Base-by-base conservation (phyloP, 176 grass and related monocot species). In the Bromus sterilis region DNA sequence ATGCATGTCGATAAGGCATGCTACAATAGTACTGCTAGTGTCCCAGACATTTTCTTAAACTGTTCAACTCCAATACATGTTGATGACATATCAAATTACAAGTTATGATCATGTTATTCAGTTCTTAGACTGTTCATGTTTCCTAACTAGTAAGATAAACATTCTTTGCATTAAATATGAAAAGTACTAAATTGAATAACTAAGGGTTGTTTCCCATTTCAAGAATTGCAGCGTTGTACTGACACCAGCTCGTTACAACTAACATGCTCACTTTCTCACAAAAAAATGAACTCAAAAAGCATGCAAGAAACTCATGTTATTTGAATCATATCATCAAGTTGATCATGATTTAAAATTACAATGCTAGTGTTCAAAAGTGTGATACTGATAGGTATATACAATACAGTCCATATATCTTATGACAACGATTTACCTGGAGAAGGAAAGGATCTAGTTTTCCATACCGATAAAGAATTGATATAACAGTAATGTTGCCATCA, bases 391-490 rank as follows among this genome's bases (percentile, higher is more conserved):
- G 9, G n/a, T n/a, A n/a, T n/a, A n/a, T 21, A 51, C 18, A 30
- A 63, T 9, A 0, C 1, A 20, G 9, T 24, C 25, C 7, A 29
- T 20, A 1, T 43, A 2, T 56, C 24, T 25, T 63, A 51, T 37
- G 21, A 51, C 24, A 41, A 71, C 9, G 7, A 35, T 51, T 89
- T 85, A 97, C 94, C 87, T 92, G 86, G 48, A 77, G 58, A 79
- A 94, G 85, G 25, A 92, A 97, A 73, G 83, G 77, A 74, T 94
- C 94, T 16, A 29, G 64, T 62, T 59, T 80, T 18, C 94, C 89
- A 2, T 92, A 80, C 39, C 63, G 72, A 80, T 94, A 94, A 43
- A 94, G 92, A 15, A 92, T 29, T 15, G 89, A 81, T 2, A 92
- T 65, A 18, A 92, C 85, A 66, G 86, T 83, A 56, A 94, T 67